Evolutionary conservation across 257 asterid species (phyloP), one percentile per base, ranked within the genome.

Genomic region (Gentiana macrophylla): DNA sequence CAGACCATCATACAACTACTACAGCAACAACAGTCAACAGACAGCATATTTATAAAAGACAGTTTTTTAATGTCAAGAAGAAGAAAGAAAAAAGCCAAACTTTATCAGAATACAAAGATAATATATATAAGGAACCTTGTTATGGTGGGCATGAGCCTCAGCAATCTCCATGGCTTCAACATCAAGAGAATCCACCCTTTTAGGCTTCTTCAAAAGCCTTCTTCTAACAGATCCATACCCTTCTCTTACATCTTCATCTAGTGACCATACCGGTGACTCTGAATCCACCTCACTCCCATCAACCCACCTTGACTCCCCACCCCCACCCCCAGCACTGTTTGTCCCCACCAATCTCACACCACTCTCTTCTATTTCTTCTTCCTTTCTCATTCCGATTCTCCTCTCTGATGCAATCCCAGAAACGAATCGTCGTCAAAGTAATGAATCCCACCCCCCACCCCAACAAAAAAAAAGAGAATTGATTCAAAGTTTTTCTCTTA

Each of bases 241-340:
- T 74, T 80, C 83, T 64, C 74, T 67, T 35, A 47, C 68, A 50
- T 61, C 84, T 12, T 70, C 83, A 13, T 71, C 84, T 62, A 70
- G 63, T 32, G 80, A 66, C 86, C 80, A 78, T 9, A 84, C 71
- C 8, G 85, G 75, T 3, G 86, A 61, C 52, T 88, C 94, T 0
- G 92, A 77, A 57, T 80, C 88, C 74, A 83, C 92, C 50, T 87
- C 98, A 70, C 90, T 87, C n/a, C 98, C 98, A 73, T 92, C 95
- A 53, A 92, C 98, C 98, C 98, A 91, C 75, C 94, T 72, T 35
- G 86, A 72, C 65, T 74, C 89, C 24, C 24, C 24, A 24, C 24
- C 24, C 24, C 24, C 78, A 24, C 77, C 75, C 11, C 76, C 68
- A 7, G 72, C 73, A 60, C 80, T 69, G 8, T 72, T 60, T 54